Conservation (phyloP, 164 flowering plant genomes). For the Stephania japonica region DNA sequence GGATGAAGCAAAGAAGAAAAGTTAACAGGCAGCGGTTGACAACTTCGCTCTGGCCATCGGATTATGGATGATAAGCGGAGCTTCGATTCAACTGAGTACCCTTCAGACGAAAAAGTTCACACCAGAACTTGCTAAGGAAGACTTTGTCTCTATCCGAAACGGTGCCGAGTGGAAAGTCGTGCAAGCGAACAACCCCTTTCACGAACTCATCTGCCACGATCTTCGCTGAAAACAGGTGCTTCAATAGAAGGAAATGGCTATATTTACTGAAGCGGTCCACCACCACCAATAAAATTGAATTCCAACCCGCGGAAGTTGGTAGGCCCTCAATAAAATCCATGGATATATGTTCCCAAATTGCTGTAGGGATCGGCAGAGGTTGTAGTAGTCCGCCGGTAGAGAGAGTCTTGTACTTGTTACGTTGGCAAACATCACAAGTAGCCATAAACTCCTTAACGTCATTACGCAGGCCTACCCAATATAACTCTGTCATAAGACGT, state of each 20-base stretch:
- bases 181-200: background rate
- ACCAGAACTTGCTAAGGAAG: no score
- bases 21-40: background rate
- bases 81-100: background rate
- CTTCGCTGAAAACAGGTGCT: background rate
- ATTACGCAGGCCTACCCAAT: background rate
- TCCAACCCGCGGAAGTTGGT: background rate
- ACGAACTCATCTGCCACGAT: background rate
- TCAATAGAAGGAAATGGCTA: background rate
- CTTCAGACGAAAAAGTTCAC: background rate
- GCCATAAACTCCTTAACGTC: background rate
- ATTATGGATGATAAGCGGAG: background rate
- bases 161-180: background rate
- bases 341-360: background rate
- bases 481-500: no score
- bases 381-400: background rate
- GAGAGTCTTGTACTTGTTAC: background rate
- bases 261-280: background rate
- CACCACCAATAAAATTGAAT: no score
- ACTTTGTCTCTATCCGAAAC: no score
- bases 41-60: background rate
- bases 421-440: background rate
- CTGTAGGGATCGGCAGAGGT: no score
- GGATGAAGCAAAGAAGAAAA: background rate
- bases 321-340: background rate